A percentile compares a stretch with the other conserved stretches of the same genome.
These are phyloP conservation scores for Acanthamoeba pearcei DNA, from an alignment of 208 protist genomes.

Conservation along the genomic window DNA sequence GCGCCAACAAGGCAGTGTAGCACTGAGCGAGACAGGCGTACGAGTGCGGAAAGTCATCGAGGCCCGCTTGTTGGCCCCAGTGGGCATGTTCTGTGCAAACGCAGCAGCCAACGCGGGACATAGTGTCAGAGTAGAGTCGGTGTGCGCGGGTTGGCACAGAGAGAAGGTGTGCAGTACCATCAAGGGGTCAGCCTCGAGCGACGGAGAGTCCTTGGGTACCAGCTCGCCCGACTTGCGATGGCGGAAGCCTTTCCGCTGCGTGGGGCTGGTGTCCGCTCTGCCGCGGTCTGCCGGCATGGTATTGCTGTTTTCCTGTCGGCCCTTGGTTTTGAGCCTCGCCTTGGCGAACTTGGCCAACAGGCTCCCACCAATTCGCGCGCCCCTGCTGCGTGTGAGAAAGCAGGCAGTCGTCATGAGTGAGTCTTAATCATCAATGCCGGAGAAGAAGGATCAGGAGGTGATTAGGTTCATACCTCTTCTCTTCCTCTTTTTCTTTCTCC, in stretches of 20 bases:
- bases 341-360: conserved; percentile 72
- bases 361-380: conserved; percentile 18
- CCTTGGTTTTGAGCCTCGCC: conserved; percentile 9
- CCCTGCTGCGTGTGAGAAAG: not conserved
- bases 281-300: not conserved
- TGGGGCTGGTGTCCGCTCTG: not conserved
- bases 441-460: not conserved
- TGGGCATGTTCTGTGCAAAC: not conserved
- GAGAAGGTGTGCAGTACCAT: not conserved
- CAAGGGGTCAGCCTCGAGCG: not conserved
- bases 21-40: not conserved
- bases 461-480: not conserved
- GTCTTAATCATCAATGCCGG: too few relatives aligned
- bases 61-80: not conserved
- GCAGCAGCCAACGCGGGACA: not conserved
- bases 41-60: not conserved
- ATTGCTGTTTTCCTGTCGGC: not conserved
- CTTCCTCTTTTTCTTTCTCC: not conserved
- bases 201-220: not conserved
- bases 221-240: not conserved
- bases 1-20: too few relatives aligned
- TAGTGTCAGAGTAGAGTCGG: not conserved
- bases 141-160: not conserved
- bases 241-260: not conserved
- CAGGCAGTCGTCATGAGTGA: not conserved